These are phyloP conservation scores for Fusarium sp. DNA, from an alignment of 2,329 filamentous ascomycete species.

Conservation along the genomic window DNA sequence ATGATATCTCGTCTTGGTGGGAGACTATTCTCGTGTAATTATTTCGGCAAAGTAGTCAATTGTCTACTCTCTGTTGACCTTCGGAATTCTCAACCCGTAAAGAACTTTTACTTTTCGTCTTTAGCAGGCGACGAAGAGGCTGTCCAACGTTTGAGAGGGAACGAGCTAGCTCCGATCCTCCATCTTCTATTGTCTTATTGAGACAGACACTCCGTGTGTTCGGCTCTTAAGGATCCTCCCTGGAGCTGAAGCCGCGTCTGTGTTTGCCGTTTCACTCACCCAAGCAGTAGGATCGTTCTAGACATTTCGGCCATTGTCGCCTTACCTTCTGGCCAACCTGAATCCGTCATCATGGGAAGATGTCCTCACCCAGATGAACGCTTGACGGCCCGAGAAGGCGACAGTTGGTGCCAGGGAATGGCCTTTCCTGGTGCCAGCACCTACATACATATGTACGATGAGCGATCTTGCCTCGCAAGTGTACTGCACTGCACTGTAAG, in stretches of 20 bases:
- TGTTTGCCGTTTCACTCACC: neutral
- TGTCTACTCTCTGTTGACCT: neutral
- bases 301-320: neutral
- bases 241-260: neutral
- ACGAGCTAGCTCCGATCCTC: neutral
- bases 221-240: neutral
- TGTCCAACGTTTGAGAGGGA: neutral
- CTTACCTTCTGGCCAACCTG: neutral
- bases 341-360: neutral
- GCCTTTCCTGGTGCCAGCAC: neutral
- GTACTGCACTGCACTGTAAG: neutral
- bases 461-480: neutral
- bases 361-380: neutral
- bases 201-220: neutral
- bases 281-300: neutral
- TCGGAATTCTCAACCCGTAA: neutral
- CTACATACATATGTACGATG: conserved; percentile 2
- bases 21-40: neutral
- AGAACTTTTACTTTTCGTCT: neutral
- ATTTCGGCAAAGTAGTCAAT: neutral
- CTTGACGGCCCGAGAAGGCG: neutral
- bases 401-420: neutral
- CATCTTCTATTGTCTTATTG: neutral
- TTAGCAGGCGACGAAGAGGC: neutral
- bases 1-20: neutral